Evolutionary conservation across 352 stramenopile genomes (phyloP).

Genomic region (Globisporangium camurandrum): DNA sequence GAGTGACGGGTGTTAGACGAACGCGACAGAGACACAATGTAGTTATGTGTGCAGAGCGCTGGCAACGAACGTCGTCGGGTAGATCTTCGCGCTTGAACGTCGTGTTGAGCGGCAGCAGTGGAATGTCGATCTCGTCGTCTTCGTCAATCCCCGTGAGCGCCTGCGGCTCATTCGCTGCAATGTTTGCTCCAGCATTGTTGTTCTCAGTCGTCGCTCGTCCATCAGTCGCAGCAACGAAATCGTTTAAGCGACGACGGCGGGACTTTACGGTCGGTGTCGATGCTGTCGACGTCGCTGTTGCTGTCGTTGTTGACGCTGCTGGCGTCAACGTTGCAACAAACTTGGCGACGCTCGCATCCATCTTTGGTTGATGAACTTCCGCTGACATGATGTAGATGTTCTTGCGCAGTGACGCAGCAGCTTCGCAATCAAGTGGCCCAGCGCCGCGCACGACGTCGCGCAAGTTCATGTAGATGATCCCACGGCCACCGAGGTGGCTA

Average conservation of each 20-base stretch:
- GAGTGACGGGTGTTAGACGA: background rate
- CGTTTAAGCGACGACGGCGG: background rate
- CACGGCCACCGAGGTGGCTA: slow-evolving; percentile 49
- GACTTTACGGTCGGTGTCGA: background rate
- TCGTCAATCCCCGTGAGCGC: background rate
- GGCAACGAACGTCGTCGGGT: slow-evolving; percentile 24
- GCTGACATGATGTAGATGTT: slow-evolving; percentile 70
- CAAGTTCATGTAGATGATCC: slow-evolving; percentile 69
- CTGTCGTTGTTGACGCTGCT: slow-evolving; percentile 1
- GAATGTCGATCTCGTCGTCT: slow-evolving; percentile 24
- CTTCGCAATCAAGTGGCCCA: slow-evolving; percentile 57
- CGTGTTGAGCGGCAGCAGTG: slow-evolving; percentile 53
- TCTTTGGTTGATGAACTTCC: slow-evolving; percentile 59
- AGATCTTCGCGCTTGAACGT: slow-evolving; percentile 62
- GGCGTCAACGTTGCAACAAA: slow-evolving; percentile 27
- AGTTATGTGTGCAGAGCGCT: no score
- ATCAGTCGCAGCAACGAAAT: background rate
- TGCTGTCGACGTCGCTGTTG: background rate
- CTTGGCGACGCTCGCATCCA: slow-evolving; percentile 27
- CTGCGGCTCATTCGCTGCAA: background rate
- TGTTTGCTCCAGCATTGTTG: background rate
- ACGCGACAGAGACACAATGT: slow-evolving; percentile 1
- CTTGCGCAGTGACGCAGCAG: slow-evolving; percentile 61
- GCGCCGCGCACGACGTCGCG: slow-evolving; percentile 63
- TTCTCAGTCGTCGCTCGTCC: no score